Evolutionary conservation across 2,329 filamentous ascomycete species (phyloP).

Genomic region (Colletotrichum sp.): DNA sequence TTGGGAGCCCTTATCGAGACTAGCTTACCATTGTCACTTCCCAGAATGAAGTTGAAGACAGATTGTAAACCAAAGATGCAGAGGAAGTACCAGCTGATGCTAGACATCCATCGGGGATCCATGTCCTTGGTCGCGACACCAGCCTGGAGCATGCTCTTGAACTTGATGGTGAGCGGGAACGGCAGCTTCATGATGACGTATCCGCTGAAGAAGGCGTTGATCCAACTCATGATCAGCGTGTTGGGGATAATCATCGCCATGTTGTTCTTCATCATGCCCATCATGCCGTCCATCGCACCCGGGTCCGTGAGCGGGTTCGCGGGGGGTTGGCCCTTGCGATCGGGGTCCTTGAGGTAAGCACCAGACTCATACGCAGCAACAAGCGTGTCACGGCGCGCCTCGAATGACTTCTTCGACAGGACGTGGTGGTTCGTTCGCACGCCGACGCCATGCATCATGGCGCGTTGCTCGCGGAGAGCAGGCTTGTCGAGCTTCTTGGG

Average conservation of each 20-base stretch:
- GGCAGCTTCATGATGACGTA: conserved; percentile 99
- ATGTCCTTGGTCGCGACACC: conserved; percentile 95
- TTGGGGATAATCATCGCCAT: conserved; percentile 99
- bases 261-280: conserved; percentile 99
- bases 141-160: conserved; percentile 99
- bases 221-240: conserved; percentile 99
- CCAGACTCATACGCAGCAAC: conserved; percentile 84
- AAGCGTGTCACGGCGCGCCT: conserved; percentile 79
- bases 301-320: conserved; percentile 96
- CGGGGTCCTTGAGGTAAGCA: conserved; percentile 87
- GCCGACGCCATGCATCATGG: conserved; percentile 82
- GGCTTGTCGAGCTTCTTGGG: conserved; percentile 83
- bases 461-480: conserved; percentile 84
- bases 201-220: conserved; percentile 98
- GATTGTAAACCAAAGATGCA: conserved; percentile 96
- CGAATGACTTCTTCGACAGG: conserved; percentile 79
- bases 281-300: conserved; percentile 98
- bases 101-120: conserved; percentile 98
- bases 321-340: conserved; percentile 82
- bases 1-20: not conserved
- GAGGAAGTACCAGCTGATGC: conserved; percentile 98
- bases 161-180: conserved; percentile 96
- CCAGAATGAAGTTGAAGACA: conserved; percentile 95
- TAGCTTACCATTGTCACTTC: conserved; percentile 88
- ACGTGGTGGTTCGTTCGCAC: conserved; percentile 83